Base-by-base conservation (phyloP, 1,139 yeast species). In the Taphrina sp. region DNA sequence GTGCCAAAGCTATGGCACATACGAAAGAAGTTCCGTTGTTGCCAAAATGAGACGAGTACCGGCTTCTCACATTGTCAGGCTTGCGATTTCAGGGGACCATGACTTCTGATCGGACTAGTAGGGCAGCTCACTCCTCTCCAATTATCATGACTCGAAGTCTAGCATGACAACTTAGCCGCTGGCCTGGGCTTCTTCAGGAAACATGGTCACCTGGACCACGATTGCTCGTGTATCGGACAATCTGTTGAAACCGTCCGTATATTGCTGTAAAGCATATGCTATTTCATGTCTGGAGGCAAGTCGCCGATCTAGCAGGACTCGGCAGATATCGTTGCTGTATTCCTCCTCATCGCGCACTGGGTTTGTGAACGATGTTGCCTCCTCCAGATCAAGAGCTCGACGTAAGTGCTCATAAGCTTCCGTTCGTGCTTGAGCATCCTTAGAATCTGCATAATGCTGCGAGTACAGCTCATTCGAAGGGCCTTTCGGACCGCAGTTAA, bases 191-290 rank as follows among this genome's bases (percentile, higher is more conserved):
- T n/a, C n/a, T n/a, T n/a, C n/a, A n/a, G n/a, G n/a, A n/a, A n/a
- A n/a, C n/a, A n/a, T n/a, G n/a, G n/a, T n/a, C n/a, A n/a, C n/a
- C n/a, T n/a, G n/a, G n/a, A n/a, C n/a, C n/a, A n/a, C n/a, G n/a
- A n/a, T n/a, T 10, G 47, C 47, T 14, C 31, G 29, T 20, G 47
- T 43, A 20, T 43, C 47, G n/a, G 47, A 43, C 19, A 43, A n/a
- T 20, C 38, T 24, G 23, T 33, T 33, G 19, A 24, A 36, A 14
- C 47, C 47, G n/a, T 43, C 47, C 4, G 47, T 43, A 22, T 19
- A 31, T 29, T 29, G 37, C 28, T 43, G 47, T 7, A 43, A 28
- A 16, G 29, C 47, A 14, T 31, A 43, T 22, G 35, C 29, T 29
- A 43, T 17, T 5, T 5, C 14, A 22, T 43, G 47, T 14, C 19